Base-by-base conservation (phyloP, 805 yeast species). In the Groenewaldozyma salmanticensis region DNA sequence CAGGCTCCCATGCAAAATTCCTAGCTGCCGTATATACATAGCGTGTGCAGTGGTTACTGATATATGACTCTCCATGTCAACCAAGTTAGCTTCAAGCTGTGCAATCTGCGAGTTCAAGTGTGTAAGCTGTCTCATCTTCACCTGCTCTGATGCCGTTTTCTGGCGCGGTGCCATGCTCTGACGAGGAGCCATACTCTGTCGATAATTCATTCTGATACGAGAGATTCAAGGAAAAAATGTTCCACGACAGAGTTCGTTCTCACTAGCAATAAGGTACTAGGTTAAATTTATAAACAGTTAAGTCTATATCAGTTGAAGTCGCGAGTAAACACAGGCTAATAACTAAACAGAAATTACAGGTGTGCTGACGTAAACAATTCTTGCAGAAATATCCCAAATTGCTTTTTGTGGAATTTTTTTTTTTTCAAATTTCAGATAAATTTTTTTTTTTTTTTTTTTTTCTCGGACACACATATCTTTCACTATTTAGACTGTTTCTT, bases 1-100 rank as follows among this genome's bases (percentile, higher is more conserved):
- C 65, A 77, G 57, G 9, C 74, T 60, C 2, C 79, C 80, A 45
- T 77, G 82, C 51, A 73, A 61, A 37, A 72, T 65, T 3, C 81
- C 83, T 31, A 77, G 56, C 42, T 66, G 64, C 49, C 72, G 68
- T 27, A 77, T 72, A 19, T 67, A 61, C 43, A 69, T 66, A 31
- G 71, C 75, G 49, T 77, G 83, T 18, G 65, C 64, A 5, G 71
- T 59, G 3, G 81, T 72, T 6, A 71, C 70, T 31, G 65, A 61
- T 24, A 77, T 54, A 43, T 75, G 56, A 42, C 64, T 69, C 48
- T 74, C 74, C 52, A 77, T 65, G 42, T 75, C 79, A 5, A 65
- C 51, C 13, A 77, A 47, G 46, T 76, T 76, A 5, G 79, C 71
- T 46, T 74, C 76, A n/a, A 77, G 58, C 47, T 72, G 70, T 0